Evolutionary conservation across 2,329 filamentous ascomycete species (phyloP), one percentile per base, ranked within the genome.

Genomic region (Immersiporthe knoxdaviesiana): DNA sequence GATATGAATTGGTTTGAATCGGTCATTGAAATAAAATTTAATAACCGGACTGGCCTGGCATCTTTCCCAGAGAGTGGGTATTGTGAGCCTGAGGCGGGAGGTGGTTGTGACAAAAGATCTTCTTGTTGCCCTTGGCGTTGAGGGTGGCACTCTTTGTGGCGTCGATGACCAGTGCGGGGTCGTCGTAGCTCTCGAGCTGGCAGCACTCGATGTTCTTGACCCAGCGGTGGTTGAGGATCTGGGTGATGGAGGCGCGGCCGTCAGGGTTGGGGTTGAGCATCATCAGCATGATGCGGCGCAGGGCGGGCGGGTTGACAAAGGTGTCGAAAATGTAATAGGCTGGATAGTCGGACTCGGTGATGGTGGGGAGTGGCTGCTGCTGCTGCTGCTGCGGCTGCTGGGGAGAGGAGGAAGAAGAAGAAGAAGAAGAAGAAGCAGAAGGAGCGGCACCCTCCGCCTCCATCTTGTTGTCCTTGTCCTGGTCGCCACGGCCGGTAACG

Each of bases 201-300:
- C 93, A 97, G 80, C 93, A 96, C 74, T 94, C 91, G 54, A 94
- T 87, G 65, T 85, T 87, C 81, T 88, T 91, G 74, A 96, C 82
- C 85, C 89, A 93, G n/a, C 90, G 84, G 74, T 92, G 88, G 71
- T 85, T 88, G 66, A 93, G 81, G 1, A 92, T 88, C 1, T 92
- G 87, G 8, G 85, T 80, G 64, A 96, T 92, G 37, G 84, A 87
- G 73, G 91, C 88, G 56, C 94, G 91, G 76, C 88, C 88, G 10
- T 81, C 79, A 0, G 94, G 92, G 73, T 94, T 83, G 0, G 93
- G 93, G 77, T 97, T 90, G 41, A 97, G 84, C 93, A 97, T 97
- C 77, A 88, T 89, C 64, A 96, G 81, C 14, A 97, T 80, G 5
- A 97, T 81, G 14, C 90, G 88, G 70, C 91, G 89, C 68, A 94